Base-by-base conservation (phyloP, 805 yeast species). In the Suhomyces kilbournensis region DNA sequence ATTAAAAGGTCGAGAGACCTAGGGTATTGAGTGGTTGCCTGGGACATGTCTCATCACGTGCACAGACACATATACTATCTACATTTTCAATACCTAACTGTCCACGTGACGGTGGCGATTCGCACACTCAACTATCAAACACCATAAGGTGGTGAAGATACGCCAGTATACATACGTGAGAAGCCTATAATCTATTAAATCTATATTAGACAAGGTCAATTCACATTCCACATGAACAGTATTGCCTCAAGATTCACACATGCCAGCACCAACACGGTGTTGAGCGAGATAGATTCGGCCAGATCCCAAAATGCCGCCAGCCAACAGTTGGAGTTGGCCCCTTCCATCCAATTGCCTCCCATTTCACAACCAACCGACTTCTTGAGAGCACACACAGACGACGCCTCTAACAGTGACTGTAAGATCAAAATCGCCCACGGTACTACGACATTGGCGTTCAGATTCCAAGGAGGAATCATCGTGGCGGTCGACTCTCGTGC, bases 401-500 rank as follows among this genome's bases (percentile, higher is more conserved):
- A 94, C 71, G 85, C 90, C 17, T 67, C 84, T 55, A 93, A 92
- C 68, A 96, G 96, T 25, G 97, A 91, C 67, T 92, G 96, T 73
- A 88, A 85, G 65, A 93, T 94, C 75, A 93, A 94, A 70, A 88
- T 94, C 65, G 97, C 97, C 20, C 99, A 94, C 72, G 99, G 99
- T 70, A 94, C 99, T n/a, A 94, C 99, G 6, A 94, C 99, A 12
- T 78, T 94, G 62, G 97, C 98, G 8, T 94, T 94, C 76, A 81
- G 97, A 70, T 94, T 92, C 72, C 84, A 93, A 74, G 97, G 93
- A 25, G 99, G 99, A 22, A 92, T 94, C 60, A 77, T 87, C 39
- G 97, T 94, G 49, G 98, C 98, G 0, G 99, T 94, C 9, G 99
- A 94, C 75, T 91, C 97, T 43, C 84, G 99, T 71, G 99, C 99